Evolutionary conservation across 306 rosid species (phyloP).

Genomic region (Argentina anserina): DNA sequence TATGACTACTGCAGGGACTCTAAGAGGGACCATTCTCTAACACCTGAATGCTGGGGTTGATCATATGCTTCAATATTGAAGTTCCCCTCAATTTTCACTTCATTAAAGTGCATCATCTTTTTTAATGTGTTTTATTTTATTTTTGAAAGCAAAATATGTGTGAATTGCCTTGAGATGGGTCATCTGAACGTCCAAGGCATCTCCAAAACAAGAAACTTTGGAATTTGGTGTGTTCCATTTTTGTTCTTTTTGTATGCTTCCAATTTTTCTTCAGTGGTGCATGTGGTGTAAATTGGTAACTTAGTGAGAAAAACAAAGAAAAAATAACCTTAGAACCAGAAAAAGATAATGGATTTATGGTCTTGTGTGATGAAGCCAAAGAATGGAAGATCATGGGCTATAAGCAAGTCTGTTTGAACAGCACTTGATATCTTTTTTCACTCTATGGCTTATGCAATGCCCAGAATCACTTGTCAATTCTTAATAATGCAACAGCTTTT

Average conservation of each 20-base stretch:
- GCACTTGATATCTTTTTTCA: background rate
- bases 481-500: slow-evolving; percentile 19
- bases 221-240: slow-evolving; percentile 21
- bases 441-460: background rate
- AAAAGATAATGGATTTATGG: background rate
- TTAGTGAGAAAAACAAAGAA: background rate
- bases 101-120: slow-evolving; percentile 25
- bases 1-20: slow-evolving; percentile 78
- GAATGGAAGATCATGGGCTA: background rate
- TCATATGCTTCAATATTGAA: slow-evolving; percentile 3
- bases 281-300: background rate
- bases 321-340: background rate
- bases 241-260: slow-evolving; percentile 9
- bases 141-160: background rate
- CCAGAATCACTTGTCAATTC: slow-evolving; percentile 20
- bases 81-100: slow-evolving; percentile 13
- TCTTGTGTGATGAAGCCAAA: background rate
- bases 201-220: slow-evolving; percentile 28
- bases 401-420: background rate
- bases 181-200: slow-evolving; percentile 36
- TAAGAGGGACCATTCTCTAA: slow-evolving; percentile 73
- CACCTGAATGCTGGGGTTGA: slow-evolving; percentile 80
- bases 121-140: slow-evolving; percentile 4
- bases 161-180: slow-evolving; percentile 32
- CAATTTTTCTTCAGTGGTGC: background rate